Percentiles rank a stretch among this genome's conserved stretches.
phyloP scores from a whole-genome alignment of 805 yeast species.

The Deakozyma indianensis region DNA sequence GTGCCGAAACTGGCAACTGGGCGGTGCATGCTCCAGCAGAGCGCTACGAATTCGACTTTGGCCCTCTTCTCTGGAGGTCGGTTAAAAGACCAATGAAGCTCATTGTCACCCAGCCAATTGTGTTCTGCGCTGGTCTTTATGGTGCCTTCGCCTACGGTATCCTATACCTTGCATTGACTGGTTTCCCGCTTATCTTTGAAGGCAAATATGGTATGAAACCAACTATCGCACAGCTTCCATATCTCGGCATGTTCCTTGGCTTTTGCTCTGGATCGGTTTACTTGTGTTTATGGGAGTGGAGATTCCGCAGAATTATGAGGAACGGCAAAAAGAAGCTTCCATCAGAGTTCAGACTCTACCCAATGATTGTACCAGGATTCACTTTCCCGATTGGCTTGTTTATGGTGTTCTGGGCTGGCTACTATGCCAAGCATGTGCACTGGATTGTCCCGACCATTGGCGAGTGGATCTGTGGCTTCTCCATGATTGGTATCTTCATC shows the following conservation, averaged over 20 bases:
- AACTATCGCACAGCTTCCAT: constrained; percentile 67
- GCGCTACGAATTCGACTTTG: constrained; percentile 37
- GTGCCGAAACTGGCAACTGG: constrained; percentile 67
- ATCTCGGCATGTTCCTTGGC: constrained; percentile 62
- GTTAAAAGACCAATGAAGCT: constrained; percentile 54
- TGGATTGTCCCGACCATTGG: constrained; percentile 48
- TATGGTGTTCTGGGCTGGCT: constrained; percentile 85
- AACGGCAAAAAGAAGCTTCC: constrained; percentile 42
- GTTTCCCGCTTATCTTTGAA: constrained; percentile 58
- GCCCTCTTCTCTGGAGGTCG: constrained; percentile 48
- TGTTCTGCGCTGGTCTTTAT: constrained; percentile 53
- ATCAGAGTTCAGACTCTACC: constrained; percentile 70
- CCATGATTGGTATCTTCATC: constrained; percentile 42
- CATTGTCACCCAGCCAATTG: constrained; percentile 58
- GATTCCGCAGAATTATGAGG: constrained; percentile 32
- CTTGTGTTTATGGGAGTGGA: constrained; percentile 40
- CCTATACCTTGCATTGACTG: constrained; percentile 56
- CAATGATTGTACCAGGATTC: constrained; percentile 60
- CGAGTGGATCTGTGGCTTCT: constrained; percentile 36
- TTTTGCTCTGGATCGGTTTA: constrained; percentile 39
- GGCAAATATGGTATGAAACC: constrained; percentile 41
- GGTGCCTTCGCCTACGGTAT: constrained; percentile 73
- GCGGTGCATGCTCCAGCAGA: constrained; percentile 89
- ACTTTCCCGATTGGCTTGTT: constrained; percentile 65
- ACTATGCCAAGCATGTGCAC: constrained; percentile 51